Evolutionary conservation across 768 basidiomycete genomes (phyloP), one percentile per base, ranked within the genome.

Genomic region (Lactifluus hygrophoroides): DNA sequence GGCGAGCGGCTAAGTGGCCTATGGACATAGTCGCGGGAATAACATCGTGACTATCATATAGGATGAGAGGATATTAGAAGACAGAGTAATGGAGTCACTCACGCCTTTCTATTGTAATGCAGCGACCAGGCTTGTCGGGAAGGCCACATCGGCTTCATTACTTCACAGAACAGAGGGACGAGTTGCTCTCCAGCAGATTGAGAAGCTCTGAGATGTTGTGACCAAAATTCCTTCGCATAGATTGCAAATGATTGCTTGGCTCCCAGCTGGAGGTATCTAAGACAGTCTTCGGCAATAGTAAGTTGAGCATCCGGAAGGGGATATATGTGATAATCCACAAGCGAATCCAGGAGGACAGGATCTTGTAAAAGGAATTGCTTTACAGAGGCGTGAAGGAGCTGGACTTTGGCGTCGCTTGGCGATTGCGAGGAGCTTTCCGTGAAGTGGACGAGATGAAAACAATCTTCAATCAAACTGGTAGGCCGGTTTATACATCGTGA

Each of bases 381-480:
- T 8, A 56, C 45, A 25, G 55, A 56, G 9, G 55, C 34, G 21
- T 56, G 55, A 17, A 56, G 38, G 46, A 56, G 27, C 17, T 28
- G 46, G 11, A 56, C 55, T 40, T 40, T 52, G 38, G 38, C n/a
- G 6, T 52, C 40, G 7, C 35, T 35, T 35, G 2, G 25, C 14
- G 51, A 52, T 11, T 21, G 25, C n/a, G 37, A 27, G n/a, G 38
- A 52, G 3, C 38, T 21, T 25, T 42, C 51, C 11, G 55, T 48
- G 32, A 32, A 28, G 44, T 27, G 27, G 32, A 56, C 46, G n/a
- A 56, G 55, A 21, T 49, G 25, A 17, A 47, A 45, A 28, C 44
- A 56, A 48, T 56, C 55, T 38, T 56, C 55, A 17, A 56, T 56
- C 35, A 56, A 17, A 49, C 10, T 50, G 21, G 23, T 23, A 1